Conservation (phyloP, 2,329 filamentous ascomycete species). For the Aspergillus viridinutans region DNA sequence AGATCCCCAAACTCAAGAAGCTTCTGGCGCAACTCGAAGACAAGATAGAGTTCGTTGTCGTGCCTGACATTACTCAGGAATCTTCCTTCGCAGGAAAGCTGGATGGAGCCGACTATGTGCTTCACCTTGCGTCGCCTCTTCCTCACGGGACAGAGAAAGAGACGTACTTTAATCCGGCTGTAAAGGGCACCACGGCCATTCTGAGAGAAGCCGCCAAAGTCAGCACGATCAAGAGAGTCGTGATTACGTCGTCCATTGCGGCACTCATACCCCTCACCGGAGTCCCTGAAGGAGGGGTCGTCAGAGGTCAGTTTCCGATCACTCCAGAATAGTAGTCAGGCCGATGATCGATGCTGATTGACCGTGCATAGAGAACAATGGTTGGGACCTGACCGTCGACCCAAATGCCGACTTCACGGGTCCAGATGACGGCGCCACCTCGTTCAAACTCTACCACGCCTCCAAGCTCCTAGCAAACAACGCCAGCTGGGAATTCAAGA, state of each 20-base stretch:
- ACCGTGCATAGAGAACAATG: not conserved
- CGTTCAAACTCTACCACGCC: conserved; percentile 4
- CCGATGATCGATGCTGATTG: not conserved
- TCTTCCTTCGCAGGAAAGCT: conserved; percentile 10
- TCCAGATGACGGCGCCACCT: not conserved
- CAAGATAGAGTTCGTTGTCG: conserved; percentile 11
- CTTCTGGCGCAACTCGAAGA: conserved; percentile 6
- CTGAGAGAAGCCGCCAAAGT: not conserved
- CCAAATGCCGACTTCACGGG: not conserved
- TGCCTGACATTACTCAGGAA: conserved; percentile 15
- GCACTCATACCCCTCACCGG: not conserved
- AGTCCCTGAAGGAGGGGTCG: not conserved
- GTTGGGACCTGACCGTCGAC: not conserved
- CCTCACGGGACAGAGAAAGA: conserved; percentile 5
- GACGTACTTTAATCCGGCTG: not conserved
- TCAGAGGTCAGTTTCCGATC: not conserved
- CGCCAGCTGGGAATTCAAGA: conserved; percentile 13
- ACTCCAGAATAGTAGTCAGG: not conserved
- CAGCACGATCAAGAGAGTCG: not conserved
- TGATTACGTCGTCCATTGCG: not conserved
- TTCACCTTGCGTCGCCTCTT: conserved; percentile 22
- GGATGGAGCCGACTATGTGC: conserved; percentile 13
- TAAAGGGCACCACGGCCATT: not conserved
- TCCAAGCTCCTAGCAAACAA: conserved; percentile 16
- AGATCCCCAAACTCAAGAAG: conserved; percentile 9